phyloP scores from a whole-genome alignment of 176 grass and related monocot species.

The Oryza rufipogon region DNA sequence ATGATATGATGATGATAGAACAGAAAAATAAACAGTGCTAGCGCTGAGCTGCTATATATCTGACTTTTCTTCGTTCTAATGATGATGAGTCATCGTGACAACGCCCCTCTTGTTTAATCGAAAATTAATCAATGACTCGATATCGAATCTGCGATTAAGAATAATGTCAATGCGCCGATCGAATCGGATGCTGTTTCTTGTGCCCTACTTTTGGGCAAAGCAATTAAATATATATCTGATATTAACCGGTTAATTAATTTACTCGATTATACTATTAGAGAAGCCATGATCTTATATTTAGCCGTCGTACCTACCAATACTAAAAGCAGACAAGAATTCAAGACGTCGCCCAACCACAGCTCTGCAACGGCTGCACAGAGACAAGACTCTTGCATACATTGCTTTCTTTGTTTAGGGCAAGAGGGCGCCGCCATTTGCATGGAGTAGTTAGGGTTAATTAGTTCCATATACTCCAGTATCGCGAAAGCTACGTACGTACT shows the following conservation, averaged over 20 bases:
- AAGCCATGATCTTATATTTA: background rate
- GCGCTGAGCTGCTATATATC: background rate
- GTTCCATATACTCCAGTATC: background rate
- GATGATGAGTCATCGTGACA: background rate
- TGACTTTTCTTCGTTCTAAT: background rate
- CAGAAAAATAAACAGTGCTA: background rate
- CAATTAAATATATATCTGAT: background rate
- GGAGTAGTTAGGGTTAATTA: constrained; percentile 23
- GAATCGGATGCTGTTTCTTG: constrained; percentile 1
- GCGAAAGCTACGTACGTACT: background rate
- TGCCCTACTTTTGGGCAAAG: constrained; percentile 1
- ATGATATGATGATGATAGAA: background rate
- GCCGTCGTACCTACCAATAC: background rate
- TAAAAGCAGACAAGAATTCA: background rate
- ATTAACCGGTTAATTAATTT: background rate
- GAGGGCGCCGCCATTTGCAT: constrained; percentile 7
- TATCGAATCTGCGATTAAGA: background rate
- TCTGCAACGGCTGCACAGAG: constrained; percentile 1
- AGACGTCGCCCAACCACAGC: background rate
- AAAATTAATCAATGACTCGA: background rate
- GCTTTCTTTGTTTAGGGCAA: background rate
- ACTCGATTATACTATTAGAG: background rate
- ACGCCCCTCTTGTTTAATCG: background rate
- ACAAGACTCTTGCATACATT: background rate
- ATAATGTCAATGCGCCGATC: background rate